These are phyloP conservation scores for Debaryomyces sp. DNA, from an alignment of 1,139 yeast genomes.

Conservation along the genomic window DNA sequence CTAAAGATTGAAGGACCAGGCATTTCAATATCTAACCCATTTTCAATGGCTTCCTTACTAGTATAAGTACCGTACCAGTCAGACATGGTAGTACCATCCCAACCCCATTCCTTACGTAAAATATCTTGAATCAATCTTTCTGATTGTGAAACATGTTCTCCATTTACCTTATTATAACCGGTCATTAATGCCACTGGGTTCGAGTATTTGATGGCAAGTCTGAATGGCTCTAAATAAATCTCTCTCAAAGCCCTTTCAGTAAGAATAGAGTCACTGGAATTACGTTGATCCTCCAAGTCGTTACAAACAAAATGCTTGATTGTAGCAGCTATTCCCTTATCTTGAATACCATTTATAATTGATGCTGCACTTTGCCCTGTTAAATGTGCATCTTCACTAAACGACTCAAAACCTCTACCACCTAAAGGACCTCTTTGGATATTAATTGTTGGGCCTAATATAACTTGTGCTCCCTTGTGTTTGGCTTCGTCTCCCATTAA, in stretches of 20 bases:
- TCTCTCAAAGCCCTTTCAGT: constrained; percentile 63
- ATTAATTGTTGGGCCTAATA: constrained; percentile 35
- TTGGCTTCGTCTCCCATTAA: constrained; percentile 40
- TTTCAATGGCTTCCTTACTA: constrained; percentile 44
- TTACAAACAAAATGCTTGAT: constrained; percentile 62
- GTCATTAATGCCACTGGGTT: constrained; percentile 48
- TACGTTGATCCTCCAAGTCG: constrained; percentile 58
- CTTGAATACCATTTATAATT: constrained; percentile 31
- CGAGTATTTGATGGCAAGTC: constrained; percentile 51
- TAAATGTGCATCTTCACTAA: constrained; percentile 32
- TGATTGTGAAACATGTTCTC: constrained; percentile 53
- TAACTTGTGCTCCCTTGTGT: constrained; percentile 33
- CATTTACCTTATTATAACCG: constrained; percentile 59
- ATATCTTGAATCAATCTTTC: constrained; percentile 42
- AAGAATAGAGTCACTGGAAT: constrained; percentile 45
- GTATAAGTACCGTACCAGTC: constrained; percentile 64
- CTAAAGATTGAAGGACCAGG: constrained; percentile 59
- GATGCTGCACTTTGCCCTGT: constrained; percentile 30
- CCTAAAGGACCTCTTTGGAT: constrained; percentile 32
- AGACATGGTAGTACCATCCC: constrained; percentile 55
- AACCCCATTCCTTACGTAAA: constrained; percentile 31
- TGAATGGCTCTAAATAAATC: constrained; percentile 60
- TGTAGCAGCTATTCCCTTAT: constrained; percentile 44
- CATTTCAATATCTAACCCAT: constrained; percentile 62
- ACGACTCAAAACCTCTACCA: constrained; percentile 34